A percentile compares a stretch with the other conserved stretches of the same genome.
These are phyloP conservation scores for Citrus medica DNA, from an alignment of 345 rosid genomes.

Conservation along the genomic window DNA sequence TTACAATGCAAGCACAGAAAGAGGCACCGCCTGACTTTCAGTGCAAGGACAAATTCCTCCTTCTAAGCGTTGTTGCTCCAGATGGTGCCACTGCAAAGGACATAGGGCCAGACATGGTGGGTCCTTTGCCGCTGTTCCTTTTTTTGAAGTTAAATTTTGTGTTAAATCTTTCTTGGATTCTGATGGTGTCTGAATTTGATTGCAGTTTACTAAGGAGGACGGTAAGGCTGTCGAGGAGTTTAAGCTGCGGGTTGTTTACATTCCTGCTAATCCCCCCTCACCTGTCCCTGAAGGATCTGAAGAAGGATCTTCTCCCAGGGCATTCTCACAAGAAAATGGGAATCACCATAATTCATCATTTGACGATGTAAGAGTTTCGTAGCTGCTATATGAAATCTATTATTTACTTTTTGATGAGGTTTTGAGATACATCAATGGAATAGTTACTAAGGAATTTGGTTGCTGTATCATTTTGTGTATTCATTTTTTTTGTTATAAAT, in stretches of 20 bases:
- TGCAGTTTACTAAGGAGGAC: slow-evolving; percentile 66
- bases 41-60: slow-evolving; percentile 87
- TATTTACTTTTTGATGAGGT: background rate
- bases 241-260: slow-evolving; percentile 70
- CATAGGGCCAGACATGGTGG: slow-evolving; percentile 62
- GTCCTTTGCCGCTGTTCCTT: background rate
- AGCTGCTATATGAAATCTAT: background rate
- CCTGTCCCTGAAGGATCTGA: slow-evolving; percentile 94
- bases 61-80: slow-evolving; percentile 63
- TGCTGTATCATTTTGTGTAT: background rate
- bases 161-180: background rate
- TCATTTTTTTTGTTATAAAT: background rate
- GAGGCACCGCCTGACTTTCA: slow-evolving; percentile 85
- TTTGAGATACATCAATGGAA: background rate
- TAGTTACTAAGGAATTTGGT: background rate
- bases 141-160: background rate
- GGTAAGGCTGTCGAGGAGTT: slow-evolving; percentile 64
- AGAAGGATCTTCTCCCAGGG: slow-evolving; percentile 72
- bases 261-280: slow-evolving; percentile 83
- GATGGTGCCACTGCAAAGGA: slow-evolving; percentile 58
- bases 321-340: slow-evolving; percentile 51
- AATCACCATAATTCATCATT: slow-evolving; percentile 32
- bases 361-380: slow-evolving; percentile 43
- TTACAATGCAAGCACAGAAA: slow-evolving; percentile 89
- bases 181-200: background rate